Conservation (phyloP, 176 grass and related monocot genomes). For the Eleusine coracana region DNA sequence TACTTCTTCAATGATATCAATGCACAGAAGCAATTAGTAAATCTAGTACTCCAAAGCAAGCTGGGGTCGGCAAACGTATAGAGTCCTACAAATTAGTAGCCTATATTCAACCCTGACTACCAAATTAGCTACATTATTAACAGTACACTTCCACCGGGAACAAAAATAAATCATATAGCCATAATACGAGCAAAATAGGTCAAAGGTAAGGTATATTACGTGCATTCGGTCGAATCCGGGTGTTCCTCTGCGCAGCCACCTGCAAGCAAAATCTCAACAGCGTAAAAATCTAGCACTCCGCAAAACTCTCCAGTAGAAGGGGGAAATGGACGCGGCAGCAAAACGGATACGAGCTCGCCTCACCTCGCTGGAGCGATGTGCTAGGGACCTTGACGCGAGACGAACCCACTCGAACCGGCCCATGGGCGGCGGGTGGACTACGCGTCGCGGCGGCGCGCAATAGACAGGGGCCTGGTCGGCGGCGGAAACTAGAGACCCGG, state of each 20-base stretch:
- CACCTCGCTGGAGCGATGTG: slow-evolving; percentile 53
- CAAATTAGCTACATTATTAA: neutral
- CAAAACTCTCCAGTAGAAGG: neutral
- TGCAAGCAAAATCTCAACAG: slow-evolving; percentile 22
- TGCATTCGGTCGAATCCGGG: slow-evolving; percentile 28
- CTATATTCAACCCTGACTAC: neutral
- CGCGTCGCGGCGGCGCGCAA: slow-evolving; percentile 12
- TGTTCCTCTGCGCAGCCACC: slow-evolving; percentile 27
- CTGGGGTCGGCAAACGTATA: neutral
- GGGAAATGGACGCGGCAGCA: neutral
- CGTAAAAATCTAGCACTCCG: neutral
- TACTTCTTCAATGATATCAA: slow-evolving; percentile 8
- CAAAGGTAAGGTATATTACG: slow-evolving; percentile 31
- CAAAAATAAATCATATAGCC: neutral
- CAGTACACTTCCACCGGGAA: neutral
- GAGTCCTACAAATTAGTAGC: neutral
- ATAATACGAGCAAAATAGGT: neutral
- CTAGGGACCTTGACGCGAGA: slow-evolving; percentile 46
- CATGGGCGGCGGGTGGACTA: slow-evolving; percentile 13
- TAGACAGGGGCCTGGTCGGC: neutral
- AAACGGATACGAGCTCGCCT: neutral
- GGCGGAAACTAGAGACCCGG: neutral
- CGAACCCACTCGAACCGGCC: slow-evolving; percentile 47
- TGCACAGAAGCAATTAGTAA: neutral
- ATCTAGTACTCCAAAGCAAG: neutral